Evolutionary conservation across 257 asterid genomes (phyloP).

Genomic region (Linaria vulgaris): DNA sequence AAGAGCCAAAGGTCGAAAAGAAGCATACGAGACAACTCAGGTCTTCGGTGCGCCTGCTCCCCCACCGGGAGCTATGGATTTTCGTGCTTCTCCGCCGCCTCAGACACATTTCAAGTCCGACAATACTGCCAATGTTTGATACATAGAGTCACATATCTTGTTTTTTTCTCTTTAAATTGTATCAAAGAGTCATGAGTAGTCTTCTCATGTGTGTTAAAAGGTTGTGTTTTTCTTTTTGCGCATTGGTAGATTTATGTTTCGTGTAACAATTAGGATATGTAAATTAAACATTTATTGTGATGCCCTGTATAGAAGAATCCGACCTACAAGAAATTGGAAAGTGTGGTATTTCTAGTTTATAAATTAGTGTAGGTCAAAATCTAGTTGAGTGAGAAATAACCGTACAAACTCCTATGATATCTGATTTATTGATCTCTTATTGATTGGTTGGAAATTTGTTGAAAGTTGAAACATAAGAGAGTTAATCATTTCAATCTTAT

Average conservation of each 20-base stretch:
- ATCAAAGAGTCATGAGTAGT: not conserved
- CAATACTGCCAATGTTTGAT: constrained; percentile 39
- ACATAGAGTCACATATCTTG: not conserved
- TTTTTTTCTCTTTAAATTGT: not conserved
- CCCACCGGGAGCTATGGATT: constrained; percentile 46
- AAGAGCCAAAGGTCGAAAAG: constrained; percentile 73
- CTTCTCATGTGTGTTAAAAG: not conserved
- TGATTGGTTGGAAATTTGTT: no score
- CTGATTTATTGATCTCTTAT: no score
- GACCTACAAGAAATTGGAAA: no score
- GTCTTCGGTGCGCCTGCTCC: constrained; percentile 70
- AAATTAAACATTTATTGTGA: not conserved
- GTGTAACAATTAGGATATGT: not conserved
- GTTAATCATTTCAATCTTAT: no score
- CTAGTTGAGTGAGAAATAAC: no score
- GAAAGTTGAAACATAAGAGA: no score
- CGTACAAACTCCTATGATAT: no score
- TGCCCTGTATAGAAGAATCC: no score
- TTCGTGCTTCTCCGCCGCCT: constrained; percentile 26
- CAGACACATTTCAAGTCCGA: constrained; percentile 38
- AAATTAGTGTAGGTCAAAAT: no score
- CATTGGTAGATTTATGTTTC: no score
- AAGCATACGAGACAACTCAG: constrained; percentile 57
- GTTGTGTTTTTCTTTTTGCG: no score
- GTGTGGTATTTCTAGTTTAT: no score